Conservation (phyloP, 257 asterid genomes). For the Solanum chmielewskii region DNA sequence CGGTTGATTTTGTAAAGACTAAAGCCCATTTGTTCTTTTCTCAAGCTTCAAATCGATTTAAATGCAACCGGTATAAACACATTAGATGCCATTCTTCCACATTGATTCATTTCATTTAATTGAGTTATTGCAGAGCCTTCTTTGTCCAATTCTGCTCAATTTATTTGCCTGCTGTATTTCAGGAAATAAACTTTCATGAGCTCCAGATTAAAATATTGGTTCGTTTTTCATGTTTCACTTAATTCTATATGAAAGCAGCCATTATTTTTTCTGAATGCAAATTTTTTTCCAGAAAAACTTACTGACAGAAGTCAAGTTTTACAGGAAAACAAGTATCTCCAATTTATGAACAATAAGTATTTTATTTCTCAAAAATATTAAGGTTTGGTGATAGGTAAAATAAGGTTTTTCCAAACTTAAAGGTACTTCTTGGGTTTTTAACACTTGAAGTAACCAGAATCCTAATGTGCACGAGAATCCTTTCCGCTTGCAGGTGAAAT, state of each 20-base stretch:
- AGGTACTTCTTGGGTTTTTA: background rate
- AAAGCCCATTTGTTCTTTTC: background rate
- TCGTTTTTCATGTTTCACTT: background rate
- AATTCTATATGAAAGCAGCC: background rate
- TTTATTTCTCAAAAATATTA: background rate
- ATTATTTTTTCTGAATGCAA: background rate
- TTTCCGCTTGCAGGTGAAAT: conserved; percentile 59
- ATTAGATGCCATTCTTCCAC: background rate
- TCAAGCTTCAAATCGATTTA: background rate
- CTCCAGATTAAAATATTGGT: background rate
- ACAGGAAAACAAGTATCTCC: background rate
- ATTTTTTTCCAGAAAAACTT: background rate
- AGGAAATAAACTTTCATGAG: background rate
- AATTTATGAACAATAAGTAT: background rate
- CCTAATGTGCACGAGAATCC: background rate
- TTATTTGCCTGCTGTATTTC: background rate
- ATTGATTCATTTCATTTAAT: background rate
- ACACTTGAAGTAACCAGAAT: background rate
- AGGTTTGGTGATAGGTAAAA: background rate
- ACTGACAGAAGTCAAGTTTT: background rate
- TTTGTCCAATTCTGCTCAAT: background rate
- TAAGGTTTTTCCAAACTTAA: background rate
- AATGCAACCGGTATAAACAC: background rate
- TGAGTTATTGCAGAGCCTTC: background rate
- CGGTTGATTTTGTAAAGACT: background rate